phyloP scores from a whole-genome alignment of 1,284 basidiomycete genomes.

The Fomitiporia mediterranea region DNA sequence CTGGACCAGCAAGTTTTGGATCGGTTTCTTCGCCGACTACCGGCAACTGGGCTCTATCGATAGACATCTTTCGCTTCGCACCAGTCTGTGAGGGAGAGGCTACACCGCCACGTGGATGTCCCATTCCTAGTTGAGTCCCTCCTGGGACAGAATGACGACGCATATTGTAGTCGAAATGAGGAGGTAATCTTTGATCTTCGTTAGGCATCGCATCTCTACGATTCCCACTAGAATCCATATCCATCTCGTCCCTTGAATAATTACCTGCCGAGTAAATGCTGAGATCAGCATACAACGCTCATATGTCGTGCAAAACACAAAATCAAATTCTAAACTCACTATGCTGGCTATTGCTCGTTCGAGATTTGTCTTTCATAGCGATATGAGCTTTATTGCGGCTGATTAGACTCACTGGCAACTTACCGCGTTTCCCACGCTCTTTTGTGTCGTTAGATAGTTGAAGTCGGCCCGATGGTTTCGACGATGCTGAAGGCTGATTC shows the following conservation, averaged over 20 bases:
- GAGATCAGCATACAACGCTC: conserved; percentile 24
- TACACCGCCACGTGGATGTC: conserved; percentile 17
- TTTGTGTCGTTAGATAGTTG: conserved; percentile 34
- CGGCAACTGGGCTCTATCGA: conserved; percentile 49
- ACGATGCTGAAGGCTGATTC: conserved; percentile 37
- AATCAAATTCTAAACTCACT: not conserved
- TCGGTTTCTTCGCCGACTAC: conserved; percentile 57
- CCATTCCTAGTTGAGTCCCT: conserved; percentile 26
- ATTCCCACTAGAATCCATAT: conserved; percentile 36
- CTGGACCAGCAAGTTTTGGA: conserved; percentile 63
- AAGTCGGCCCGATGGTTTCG: conserved; percentile 49
- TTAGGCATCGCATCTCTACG: conserved; percentile 13
- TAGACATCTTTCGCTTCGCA: conserved; percentile 76
- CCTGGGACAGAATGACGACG: conserved; percentile 62
- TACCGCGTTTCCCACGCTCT: conserved; percentile 19
- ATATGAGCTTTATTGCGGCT: conserved; percentile 1
- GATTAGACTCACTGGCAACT: conserved; percentile 29
- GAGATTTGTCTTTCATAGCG: conserved; percentile 8
- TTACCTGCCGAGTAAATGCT: conserved; percentile 26
- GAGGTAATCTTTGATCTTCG: conserved; percentile 33
- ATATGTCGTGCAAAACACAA: no score
- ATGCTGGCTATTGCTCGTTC: conserved; percentile 9
- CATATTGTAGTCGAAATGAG: conserved; percentile 57
- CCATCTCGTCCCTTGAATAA: conserved; percentile 39
- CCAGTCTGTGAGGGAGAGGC: conserved; percentile 33